Base-by-base conservation (phyloP, 1,284 basidiomycete genomes). In the Pholiota adiposa region DNA sequence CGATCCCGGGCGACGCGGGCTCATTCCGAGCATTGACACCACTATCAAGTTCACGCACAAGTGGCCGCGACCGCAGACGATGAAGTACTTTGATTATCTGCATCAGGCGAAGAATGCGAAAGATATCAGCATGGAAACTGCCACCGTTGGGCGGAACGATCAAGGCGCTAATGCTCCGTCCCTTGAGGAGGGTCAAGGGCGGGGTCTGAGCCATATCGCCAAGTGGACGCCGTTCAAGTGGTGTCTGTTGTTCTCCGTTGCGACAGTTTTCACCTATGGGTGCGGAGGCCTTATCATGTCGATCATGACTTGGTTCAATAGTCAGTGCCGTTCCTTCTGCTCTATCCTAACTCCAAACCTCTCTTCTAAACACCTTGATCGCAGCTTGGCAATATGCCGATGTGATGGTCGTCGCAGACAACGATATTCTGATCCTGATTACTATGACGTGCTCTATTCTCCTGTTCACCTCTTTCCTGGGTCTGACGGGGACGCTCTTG, bases 401-500 rank as follows among this genome's bases (percentile, higher is more conserved):
- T 53, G 81, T 86, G 16, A 80, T 85, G 75, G 74, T 75, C 60
- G 79, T 85, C 61, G 79, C 83, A 1, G 82, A 87, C 69, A 76
- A 78, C 62, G 84, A 87, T 65, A 73, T 87, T 48, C 78, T 89
- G 53, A 72, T 84, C 43, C 82, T 92, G 58, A 82, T 88, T 59
- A 92, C 89, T 2, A 73, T 89, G 57, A 79, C 85, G 3, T 74
- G 80, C 21, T 77, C 81, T 4, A 75, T 90, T 63, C 78, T 87
- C 58, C 72, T 90, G 58, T 77, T 90, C 60, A 85, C 87, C 19
- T 79, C 87, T 18, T 73, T 92, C 50, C 73, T 90, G 51, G 91
- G 91, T 21, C 78, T 86, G 63, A 81, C 83, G 43, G 90, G 90
- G 46, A 82, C 86, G 11, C 74, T 92, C 58, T 81, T 93, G 62